Base-by-base conservation (phyloP, 208 protist genomes). In the Novymonas esmeraldas region DNA sequence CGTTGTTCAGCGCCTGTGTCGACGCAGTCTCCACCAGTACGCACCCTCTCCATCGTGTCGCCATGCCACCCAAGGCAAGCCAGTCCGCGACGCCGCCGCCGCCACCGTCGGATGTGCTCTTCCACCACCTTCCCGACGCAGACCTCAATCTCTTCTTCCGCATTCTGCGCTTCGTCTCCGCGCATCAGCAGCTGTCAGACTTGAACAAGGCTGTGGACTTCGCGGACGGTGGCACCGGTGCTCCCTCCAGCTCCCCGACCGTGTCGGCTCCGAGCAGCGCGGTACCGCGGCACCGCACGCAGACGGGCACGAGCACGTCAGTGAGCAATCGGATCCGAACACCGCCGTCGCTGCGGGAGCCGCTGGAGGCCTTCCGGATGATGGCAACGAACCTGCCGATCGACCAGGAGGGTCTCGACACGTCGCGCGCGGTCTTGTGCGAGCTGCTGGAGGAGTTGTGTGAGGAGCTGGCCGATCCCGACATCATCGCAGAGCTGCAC, bases 281-380 rank as follows among this genome's bases (percentile, higher is more conserved):
- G 42, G 10, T n/a, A 34, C 31, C 11, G 2, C 50, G 7, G 1
- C 44, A 51, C 14, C 31, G 10, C 22, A 7, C 42, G 24, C 31
- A 13, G 46, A 79, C 45, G 7, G 70, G 72, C n/a, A 42, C 46
- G 28, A 73, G 64, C 36, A 41, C 22, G 4, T 69, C 64, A 3
- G 28, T 48, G n/a, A 61, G 18, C 44, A 80, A 81, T 46, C 76
- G 70, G 0, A 62, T 82, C 9, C 26, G 24, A 22, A 63, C 82
- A 20, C 80, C 85, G 2, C 34, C 48, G 24, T 13, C 20, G 16
- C 38, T 93, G 34, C 29, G 11, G 1, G 59, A 73, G 3, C 46
- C 76, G 3, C 62, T 94, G 28, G 85, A 91, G 51, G 7, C 20
- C 11, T 90, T 77, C 56, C 88, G 88, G n/a, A 84, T 89, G 79